Conservation (phyloP, 2,329 filamentous ascomycete genomes). For the Nemania sp. region DNA sequence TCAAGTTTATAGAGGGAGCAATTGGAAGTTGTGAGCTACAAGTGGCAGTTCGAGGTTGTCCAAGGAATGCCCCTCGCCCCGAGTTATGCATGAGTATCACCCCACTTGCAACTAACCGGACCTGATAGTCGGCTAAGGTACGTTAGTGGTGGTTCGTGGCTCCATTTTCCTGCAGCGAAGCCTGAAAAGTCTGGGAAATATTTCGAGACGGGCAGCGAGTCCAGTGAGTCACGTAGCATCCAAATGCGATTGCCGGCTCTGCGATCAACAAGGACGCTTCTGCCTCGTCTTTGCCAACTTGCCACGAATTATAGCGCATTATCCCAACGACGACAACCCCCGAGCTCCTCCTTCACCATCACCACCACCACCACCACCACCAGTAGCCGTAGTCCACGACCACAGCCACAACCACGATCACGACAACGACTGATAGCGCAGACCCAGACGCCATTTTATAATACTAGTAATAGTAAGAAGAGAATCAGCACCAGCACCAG, state of each 20-base stretch:
- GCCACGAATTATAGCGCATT: background rate
- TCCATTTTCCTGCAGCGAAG: slow-evolving; percentile 15
- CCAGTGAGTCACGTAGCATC: slow-evolving; percentile 26
- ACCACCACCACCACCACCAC: background rate
- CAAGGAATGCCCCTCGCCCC: slow-evolving; percentile 26
- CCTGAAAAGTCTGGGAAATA: slow-evolving; percentile 13
- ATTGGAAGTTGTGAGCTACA: too few relatives aligned
- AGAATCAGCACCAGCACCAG: background rate
- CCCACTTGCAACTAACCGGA: slow-evolving; percentile 21
- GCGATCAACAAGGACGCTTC: slow-evolving; percentile 16
- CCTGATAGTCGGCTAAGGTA: too few relatives aligned
- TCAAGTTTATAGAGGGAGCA: too few relatives aligned
- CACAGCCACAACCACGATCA: too few relatives aligned
- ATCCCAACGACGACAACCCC: background rate
- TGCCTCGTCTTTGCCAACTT: background rate
- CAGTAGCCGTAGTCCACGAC: background rate
- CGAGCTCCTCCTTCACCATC: background rate
- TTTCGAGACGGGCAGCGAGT: slow-evolving; percentile 23
- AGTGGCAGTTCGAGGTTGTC: too few relatives aligned
- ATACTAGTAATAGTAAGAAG: too few relatives aligned
- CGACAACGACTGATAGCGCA: too few relatives aligned
- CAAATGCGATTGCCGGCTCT: slow-evolving; percentile 26
- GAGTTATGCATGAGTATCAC: slow-evolving; percentile 16
- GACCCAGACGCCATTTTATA: background rate
- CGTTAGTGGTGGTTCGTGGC: too few relatives aligned